phyloP scores from a whole-genome alignment of 2,329 filamentous ascomycete species.

The Ophiostoma fasciatum region DNA sequence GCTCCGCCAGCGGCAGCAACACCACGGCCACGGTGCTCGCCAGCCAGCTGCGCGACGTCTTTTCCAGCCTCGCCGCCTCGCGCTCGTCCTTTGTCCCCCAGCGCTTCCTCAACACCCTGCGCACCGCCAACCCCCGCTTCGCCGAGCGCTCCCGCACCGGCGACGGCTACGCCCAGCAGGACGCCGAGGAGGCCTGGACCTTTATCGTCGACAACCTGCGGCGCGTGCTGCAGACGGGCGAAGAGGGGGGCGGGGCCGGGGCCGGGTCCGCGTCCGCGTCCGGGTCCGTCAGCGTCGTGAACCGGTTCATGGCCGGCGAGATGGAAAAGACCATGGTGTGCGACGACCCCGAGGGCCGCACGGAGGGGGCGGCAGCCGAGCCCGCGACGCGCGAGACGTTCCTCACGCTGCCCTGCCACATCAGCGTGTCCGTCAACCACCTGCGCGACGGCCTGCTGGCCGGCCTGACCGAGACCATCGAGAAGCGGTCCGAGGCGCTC shows the following conservation, averaged over 20 bases:
- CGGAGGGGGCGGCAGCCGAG: constrained; percentile 57
- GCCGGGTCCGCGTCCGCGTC: no score
- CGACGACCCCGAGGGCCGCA: constrained; percentile 64
- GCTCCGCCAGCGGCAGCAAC: no score
- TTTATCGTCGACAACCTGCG: constrained; percentile 79
- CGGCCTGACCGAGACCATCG: constrained; percentile 72
- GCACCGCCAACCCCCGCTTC: constrained; percentile 77
- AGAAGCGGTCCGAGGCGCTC: constrained; percentile 71
- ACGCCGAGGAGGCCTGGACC: constrained; percentile 96
- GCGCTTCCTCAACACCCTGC: constrained; percentile 67
- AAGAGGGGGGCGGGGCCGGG: background rate
- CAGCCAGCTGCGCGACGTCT: constrained; percentile 63
- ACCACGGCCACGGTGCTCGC: constrained; percentile 44
- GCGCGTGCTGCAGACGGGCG: constrained; percentile 51
- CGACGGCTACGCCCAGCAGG: constrained; percentile 86
- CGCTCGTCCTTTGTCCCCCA: constrained; percentile 76
- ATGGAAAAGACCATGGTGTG: constrained; percentile 70
- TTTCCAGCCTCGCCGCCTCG: constrained; percentile 78
- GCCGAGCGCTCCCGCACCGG: constrained; percentile 75
- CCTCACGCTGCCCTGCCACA: constrained; percentile 92
- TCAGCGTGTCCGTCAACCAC: constrained; percentile 75
- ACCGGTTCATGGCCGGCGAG: constrained; percentile 76
- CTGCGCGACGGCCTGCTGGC: constrained; percentile 75
- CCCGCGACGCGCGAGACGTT: constrained; percentile 59
- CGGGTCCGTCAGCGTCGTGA: constrained; percentile 50